Conservation (phyloP, 441 rosid genomes). For the Erodium moschatum region DNA sequence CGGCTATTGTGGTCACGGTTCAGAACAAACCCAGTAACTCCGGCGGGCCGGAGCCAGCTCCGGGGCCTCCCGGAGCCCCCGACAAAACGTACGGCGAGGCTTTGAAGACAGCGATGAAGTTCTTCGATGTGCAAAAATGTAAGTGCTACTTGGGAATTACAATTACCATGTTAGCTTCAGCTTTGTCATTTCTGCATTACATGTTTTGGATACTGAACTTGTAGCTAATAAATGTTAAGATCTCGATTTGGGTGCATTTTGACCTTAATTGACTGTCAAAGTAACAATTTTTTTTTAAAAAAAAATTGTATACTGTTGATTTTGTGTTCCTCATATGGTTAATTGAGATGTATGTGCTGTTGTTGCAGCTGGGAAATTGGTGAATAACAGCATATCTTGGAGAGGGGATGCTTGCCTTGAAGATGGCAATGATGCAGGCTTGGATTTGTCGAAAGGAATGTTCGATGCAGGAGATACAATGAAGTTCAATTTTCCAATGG, state of each 20-base stretch:
- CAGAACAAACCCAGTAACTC: constrained; percentile 37
- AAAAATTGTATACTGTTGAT: neutral
- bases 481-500: constrained; percentile 64
- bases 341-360: neutral
- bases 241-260: neutral
- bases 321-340: neutral
- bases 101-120: constrained; percentile 66
- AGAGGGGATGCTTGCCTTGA: constrained; percentile 63
- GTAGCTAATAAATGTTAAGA: neutral
- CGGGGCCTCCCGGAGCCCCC: constrained; percentile 78
- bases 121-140: constrained; percentile 91
- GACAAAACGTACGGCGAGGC: constrained; percentile 69
- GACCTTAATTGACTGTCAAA: neutral
- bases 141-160: too few species aligned
- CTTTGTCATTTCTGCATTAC: neutral
- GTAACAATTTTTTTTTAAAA: neutral
- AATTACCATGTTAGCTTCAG: neutral
- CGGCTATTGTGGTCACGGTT: constrained; percentile 44
- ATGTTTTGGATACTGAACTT: neutral
- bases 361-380: constrained; percentile 51
- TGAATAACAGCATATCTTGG: constrained; percentile 44
- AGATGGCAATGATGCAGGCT: constrained; percentile 42
- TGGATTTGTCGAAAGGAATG: constrained; percentile 67
- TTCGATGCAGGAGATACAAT: constrained; percentile 74
- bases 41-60: constrained; percentile 17